These are phyloP conservation scores for Picea sitchensis DNA, from an alignment of 75 land plant genomes.

Conservation along the genomic window DNA sequence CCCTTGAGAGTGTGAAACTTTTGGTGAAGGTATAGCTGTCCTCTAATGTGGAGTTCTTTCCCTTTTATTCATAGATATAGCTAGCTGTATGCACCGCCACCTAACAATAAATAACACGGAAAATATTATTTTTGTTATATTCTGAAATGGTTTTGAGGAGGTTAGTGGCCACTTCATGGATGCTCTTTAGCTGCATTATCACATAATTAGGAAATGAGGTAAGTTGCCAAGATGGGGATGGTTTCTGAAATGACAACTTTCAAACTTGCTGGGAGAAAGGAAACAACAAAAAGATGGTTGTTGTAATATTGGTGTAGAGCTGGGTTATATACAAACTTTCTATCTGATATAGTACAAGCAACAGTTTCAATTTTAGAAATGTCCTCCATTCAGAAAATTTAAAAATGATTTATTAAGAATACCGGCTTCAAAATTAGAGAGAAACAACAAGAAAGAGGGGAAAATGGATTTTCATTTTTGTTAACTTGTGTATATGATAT, in stretches of 20 bases:
- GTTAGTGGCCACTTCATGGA: neutral
- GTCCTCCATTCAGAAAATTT: no score
- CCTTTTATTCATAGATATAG: neutral
- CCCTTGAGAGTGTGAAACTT: slow-evolving; percentile 67
- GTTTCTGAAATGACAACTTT: neutral
- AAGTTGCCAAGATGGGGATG: neutral
- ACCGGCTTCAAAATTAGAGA: no score
- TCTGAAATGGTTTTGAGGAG: neutral
- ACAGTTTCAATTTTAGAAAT: no score
- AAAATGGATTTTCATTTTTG: no score
- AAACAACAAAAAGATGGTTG: neutral
- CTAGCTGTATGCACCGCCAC: no score
- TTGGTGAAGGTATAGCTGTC: slow-evolving; percentile 64
- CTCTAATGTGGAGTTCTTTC: neutral
- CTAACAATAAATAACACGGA: no score
- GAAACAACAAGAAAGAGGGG: no score
- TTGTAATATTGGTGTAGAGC: no score
- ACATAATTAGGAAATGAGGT: neutral
- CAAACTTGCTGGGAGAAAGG: neutral
- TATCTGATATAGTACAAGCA: no score
- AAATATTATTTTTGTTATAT: neutral
- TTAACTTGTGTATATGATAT: no score
- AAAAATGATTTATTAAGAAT: no score
- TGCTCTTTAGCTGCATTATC: neutral
- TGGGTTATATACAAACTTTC: no score